phyloP scores from a whole-genome alignment of 176 grass and related monocot genomes.

The Poa pratensis region DNA sequence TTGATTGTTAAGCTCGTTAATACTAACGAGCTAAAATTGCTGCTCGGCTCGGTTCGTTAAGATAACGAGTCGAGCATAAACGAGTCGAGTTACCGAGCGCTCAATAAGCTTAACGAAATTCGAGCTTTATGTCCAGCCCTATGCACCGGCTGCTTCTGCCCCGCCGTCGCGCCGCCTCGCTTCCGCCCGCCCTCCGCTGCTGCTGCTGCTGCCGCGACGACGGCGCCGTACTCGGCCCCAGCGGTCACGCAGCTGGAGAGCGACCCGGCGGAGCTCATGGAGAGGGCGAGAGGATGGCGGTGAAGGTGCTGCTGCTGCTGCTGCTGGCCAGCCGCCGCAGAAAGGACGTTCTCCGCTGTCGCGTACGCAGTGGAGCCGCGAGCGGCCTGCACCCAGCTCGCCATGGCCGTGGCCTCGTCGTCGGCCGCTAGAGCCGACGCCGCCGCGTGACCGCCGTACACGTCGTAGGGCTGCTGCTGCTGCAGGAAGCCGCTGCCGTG shows the following conservation, averaged over 20 bases:
- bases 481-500: constrained; percentile 40
- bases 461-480: constrained; percentile 61
- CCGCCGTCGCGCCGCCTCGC: constrained; percentile 54
- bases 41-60: too few relatives aligned
- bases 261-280: constrained; percentile 88
- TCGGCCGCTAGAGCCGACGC: constrained; percentile 17
- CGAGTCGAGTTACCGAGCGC: too few relatives aligned
- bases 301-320: constrained; percentile 34
- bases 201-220: not conserved
- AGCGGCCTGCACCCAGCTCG: constrained; percentile 47
- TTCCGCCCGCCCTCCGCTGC: constrained; percentile 62
- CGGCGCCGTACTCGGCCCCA: constrained; percentile 35
- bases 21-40: too few relatives aligned
- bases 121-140: too few relatives aligned
- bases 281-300: constrained; percentile 73
- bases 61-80: too few relatives aligned
- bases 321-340: not conserved
- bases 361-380: constrained; percentile 27
- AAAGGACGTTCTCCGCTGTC: constrained; percentile 10
- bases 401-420: constrained; percentile 48
- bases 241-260: constrained; percentile 77
- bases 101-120: too few relatives aligned
- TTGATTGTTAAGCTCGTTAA: too few relatives aligned
- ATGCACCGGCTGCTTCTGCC: constrained; percentile 92
- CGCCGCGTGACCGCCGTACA: constrained; percentile 37